phyloP scores from a whole-genome alignment of 2,329 filamentous ascomycete species.

The Botrytis paeoniae region DNA sequence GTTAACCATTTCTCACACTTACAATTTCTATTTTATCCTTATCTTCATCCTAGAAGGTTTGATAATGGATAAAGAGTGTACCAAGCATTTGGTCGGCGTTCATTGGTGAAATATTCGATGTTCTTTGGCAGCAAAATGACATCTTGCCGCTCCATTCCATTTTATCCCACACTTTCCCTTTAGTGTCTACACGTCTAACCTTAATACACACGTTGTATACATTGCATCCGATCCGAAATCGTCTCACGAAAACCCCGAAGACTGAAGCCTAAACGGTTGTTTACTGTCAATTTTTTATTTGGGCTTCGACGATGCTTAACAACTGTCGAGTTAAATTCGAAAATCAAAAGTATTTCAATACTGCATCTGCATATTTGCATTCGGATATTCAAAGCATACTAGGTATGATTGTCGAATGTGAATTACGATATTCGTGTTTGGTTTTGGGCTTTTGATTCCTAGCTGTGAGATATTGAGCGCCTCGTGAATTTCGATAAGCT shows the following conservation, averaged over 20 bases:
- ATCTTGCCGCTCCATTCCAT: background rate
- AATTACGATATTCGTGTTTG: background rate
- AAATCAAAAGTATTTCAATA: background rate
- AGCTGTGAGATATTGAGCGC: background rate
- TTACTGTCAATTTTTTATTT: background rate
- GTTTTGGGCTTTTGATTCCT: background rate
- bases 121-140: background rate
- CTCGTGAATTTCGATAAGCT: background rate
- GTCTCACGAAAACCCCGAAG: background rate
- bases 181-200: background rate
- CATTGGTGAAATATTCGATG: background rate
- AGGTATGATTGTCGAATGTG: background rate
- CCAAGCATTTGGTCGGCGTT: background rate
- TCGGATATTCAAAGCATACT: background rate
- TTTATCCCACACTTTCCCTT: background rate
- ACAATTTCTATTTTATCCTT: background rate
- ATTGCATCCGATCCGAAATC: background rate
- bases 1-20: background rate
- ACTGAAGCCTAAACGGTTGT: background rate
- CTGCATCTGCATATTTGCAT: background rate
- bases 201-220: background rate
- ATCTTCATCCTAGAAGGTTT: background rate
- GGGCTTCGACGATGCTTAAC: background rate
- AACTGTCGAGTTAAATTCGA: background rate
- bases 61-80: background rate